Evolutionary conservation across 2,329 filamentous ascomycete species (phyloP), one percentile per base, ranked within the genome.

Genomic region (Cercospora berteroae): DNA sequence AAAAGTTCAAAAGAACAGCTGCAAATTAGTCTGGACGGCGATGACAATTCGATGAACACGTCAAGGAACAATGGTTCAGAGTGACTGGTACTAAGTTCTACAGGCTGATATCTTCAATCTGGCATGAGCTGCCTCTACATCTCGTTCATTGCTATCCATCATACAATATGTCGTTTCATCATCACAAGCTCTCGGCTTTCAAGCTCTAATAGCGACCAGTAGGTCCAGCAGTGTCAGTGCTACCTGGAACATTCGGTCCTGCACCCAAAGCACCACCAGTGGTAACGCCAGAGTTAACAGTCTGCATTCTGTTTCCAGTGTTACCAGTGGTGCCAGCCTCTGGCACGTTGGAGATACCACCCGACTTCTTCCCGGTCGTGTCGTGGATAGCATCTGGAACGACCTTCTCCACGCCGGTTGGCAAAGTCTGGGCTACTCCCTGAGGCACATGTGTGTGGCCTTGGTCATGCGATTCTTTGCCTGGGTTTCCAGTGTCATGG

Each of bases 351-450:
- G 18, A 27, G 13, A 39, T 12, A 12, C 44, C 44, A 23, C 39
- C 50, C 13, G 44, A 55, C 66, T 67, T 65, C 57, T 65, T 65
- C 10, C 66, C 66, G 52, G 57, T 67, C 23, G 66, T 67, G 33
- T 67, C 66, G 27, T 67, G 66, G 4, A 67, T 20, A 18, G 56
- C 62, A 59, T 67, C 66, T 10, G 66, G 66, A n/a, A 67, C 66
- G 20, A 20, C 60, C 62, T 63, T 58, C 62, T 67, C 66, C n/a
- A 67, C 62, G 4, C 44, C 59, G 2, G 50, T 68, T 5, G 63
- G 66, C 39, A 68, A 31, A 25, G 56, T 36, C 63, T 68, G 42
- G 2, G 66, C 66, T 13, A 65, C 66, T 8, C 58, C 29, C 50
- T 68, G 57, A 20, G 66, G 66, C 5, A 68, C 63, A 42, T 62